Percentiles rank a stretch among this genome's conserved stretches.
phyloP scores from a whole-genome alignment of 1,284 basidiomycete genomes.

The Apiotrichum mycotoxinovorans region DNA sequence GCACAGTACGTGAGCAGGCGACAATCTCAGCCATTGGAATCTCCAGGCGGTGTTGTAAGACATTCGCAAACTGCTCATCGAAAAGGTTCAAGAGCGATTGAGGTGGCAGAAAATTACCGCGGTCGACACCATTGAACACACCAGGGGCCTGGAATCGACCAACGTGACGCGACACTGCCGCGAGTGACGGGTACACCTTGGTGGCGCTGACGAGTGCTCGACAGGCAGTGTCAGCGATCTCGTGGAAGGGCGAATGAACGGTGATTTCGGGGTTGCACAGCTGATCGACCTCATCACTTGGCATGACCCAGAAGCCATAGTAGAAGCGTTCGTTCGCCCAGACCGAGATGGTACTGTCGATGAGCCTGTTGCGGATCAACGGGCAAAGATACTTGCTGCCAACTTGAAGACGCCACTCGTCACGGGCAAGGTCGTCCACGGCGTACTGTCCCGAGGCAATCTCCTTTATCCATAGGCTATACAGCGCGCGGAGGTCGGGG shows the following conservation, averaged over 20 bases:
- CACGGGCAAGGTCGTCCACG: conserved; percentile 4
- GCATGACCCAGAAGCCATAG: conserved; percentile 32
- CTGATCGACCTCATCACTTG: conserved; percentile 30
- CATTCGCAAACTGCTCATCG: conserved; percentile 5
- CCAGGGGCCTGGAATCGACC: not conserved
- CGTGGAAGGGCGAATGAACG: conserved; percentile 5
- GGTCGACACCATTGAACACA: not conserved
- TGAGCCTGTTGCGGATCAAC: conserved; percentile 13
- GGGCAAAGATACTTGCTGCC: conserved; percentile 1
- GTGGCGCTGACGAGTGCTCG: not conserved
- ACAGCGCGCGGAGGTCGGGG: not conserved
- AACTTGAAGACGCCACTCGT: not conserved
- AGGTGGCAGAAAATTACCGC: conserved; percentile 9
- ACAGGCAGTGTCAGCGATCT: not conserved
- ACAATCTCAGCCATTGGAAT: conserved; percentile 10
- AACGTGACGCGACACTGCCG: not conserved
- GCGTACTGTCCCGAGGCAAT: conserved; percentile 9
- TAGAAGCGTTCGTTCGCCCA: conserved; percentile 26
- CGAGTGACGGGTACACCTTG: too few species aligned
- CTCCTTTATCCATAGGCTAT: conserved; percentile 3
- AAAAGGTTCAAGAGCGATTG: conserved; percentile 6
- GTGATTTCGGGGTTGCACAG: not conserved
- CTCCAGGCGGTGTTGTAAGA: not conserved
- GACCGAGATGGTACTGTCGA: conserved; percentile 18
- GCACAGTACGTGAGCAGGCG: not conserved